Evolutionary conservation across 2,329 filamentous ascomycete genomes (phyloP).

Genomic region (Trichoderma aggressivum): DNA sequence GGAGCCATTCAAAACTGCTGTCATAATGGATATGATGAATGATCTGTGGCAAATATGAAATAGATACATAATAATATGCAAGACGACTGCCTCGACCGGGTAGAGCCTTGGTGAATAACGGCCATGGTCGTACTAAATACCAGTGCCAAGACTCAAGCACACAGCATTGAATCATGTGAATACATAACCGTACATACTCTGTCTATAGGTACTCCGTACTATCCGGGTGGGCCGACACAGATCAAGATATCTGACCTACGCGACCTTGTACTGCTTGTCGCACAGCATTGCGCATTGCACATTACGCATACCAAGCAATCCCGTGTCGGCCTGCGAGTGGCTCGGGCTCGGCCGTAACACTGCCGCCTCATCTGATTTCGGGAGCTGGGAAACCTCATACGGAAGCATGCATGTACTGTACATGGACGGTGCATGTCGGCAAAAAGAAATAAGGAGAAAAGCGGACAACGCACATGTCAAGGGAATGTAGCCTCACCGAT

Average conservation of each 20-base stretch:
- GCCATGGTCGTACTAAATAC: background rate
- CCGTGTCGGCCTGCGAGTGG: conserved; percentile 17
- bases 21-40: background rate
- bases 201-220: background rate
- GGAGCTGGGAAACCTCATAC: background rate
- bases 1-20: background rate
- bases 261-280: background rate
- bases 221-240: background rate
- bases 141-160: background rate
- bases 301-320: background rate
- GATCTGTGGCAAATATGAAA: background rate
- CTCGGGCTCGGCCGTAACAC: background rate
- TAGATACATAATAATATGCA: background rate
- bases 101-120: background rate
- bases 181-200: background rate
- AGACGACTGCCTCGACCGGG: background rate
- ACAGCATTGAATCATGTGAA: background rate
- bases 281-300: background rate
- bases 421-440: background rate
- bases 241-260: background rate
- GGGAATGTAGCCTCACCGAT: conserved; percentile 5
- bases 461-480: background rate
- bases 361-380: conserved; percentile 16
- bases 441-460: background rate
- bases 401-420: conserved; percentile 1